Percentiles rank a stretch among this genome's conserved stretches.
These are phyloP conservation scores for Cutaneotrichosporon sp. DNA, from an alignment of 1,284 basidiomycete species.

Conservation along the genomic window DNA sequence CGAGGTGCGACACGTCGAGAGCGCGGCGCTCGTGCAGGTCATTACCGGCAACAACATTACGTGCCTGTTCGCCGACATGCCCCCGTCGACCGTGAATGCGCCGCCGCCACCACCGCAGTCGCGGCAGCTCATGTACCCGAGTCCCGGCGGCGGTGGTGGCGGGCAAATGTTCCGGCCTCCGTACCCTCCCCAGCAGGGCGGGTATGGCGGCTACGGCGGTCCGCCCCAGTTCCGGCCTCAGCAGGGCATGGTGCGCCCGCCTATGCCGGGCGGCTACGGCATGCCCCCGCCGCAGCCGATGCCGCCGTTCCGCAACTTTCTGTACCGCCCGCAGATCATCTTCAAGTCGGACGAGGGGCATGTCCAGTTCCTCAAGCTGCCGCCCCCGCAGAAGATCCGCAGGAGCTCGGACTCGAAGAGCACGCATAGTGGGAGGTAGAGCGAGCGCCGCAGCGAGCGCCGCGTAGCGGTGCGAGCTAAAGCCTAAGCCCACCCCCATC, in stretches of 20 bases:
- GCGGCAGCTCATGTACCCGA: slow-evolving; percentile 34
- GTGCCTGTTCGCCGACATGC: slow-evolving; percentile 88
- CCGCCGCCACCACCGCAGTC: slow-evolving; percentile 25
- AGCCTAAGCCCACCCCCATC: background rate
- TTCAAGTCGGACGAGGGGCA: slow-evolving; percentile 46
- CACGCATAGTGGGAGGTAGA: background rate
- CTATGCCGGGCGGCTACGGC: slow-evolving; percentile 5
- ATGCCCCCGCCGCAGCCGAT: slow-evolving; percentile 13
- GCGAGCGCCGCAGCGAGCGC: background rate
- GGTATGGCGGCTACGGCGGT: background rate
- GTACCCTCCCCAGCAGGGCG: background rate
- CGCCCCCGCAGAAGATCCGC: slow-evolving; percentile 12
- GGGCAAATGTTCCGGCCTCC: slow-evolving; percentile 6
- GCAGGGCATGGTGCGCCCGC: background rate
- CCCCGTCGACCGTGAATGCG: slow-evolving; percentile 59
- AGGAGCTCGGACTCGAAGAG: slow-evolving; percentile 10
- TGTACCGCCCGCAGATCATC: slow-evolving; percentile 43
- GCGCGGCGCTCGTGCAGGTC: slow-evolving; percentile 85
- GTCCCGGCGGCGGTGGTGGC: background rate
- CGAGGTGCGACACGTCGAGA: slow-evolving; percentile 93
- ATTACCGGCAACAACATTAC: slow-evolving; percentile 87
- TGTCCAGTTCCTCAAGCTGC: slow-evolving; percentile 47
- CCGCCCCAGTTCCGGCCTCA: slow-evolving; percentile 2
- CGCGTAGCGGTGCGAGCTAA: background rate
- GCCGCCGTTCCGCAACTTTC: slow-evolving; percentile 23